phyloP scores from a whole-genome alignment of 805 yeast genomes.

The Candida mattraensis region DNA sequence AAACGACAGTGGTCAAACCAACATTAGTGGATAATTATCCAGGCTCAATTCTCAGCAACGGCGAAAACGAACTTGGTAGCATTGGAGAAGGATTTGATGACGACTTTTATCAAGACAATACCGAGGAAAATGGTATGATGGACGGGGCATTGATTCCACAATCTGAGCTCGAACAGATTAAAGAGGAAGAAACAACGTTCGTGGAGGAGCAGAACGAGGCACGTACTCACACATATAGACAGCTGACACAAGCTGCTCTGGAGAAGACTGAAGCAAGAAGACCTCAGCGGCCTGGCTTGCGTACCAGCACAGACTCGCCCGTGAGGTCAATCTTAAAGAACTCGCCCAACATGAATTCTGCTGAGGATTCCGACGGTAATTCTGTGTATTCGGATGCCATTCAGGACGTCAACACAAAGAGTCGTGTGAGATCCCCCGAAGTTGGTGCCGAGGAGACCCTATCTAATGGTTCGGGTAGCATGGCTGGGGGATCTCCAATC shows the following conservation, averaged over 20 bases:
- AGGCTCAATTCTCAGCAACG: conserved; percentile 17
- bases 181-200: conserved; percentile 18
- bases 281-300: conserved; percentile 1
- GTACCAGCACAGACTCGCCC: conserved; percentile 16
- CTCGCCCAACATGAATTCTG: conserved; percentile 4
- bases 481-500: conserved; percentile 19
- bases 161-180: conserved; percentile 26
- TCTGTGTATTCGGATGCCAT: conserved; percentile 29
- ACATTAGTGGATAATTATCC: conserved; percentile 19
- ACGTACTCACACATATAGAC: conserved; percentile 17
- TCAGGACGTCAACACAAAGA: conserved; percentile 14
- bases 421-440: conserved; percentile 4
- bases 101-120: conserved; percentile 20
- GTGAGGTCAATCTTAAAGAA: conserved; percentile 24
- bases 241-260: conserved; percentile 15
- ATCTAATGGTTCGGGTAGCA: conserved; percentile 16
- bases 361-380: conserved; percentile 20
- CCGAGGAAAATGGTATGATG: background rate
- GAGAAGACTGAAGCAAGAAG: no score
- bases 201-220: conserved; percentile 9
- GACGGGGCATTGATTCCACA: conserved; percentile 1
- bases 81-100: conserved; percentile 25
- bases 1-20: conserved; percentile 44
- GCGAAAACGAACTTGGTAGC: conserved; percentile 22
- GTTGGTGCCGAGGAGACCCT: conserved; percentile 28